Conservation (phyloP, 345 rosid species). For the Punica granatum region DNA sequence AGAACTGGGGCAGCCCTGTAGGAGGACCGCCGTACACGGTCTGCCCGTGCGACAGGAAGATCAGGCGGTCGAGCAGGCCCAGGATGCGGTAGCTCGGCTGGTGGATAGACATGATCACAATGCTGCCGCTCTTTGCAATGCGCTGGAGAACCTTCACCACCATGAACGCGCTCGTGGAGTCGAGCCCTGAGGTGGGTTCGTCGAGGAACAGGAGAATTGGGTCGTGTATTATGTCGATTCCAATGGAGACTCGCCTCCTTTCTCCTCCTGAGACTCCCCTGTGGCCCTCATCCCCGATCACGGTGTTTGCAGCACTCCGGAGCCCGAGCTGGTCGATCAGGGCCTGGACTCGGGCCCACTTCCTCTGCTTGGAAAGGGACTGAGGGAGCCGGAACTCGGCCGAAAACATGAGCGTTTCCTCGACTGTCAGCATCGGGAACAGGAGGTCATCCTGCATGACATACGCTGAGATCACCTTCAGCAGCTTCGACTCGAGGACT, state of each 20-base stretch:
- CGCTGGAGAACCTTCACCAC: slow-evolving; percentile 85
- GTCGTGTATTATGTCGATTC: slow-evolving; percentile 71
- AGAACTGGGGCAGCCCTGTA: slow-evolving; percentile 44
- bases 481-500: slow-evolving; percentile 53
- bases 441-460: slow-evolving; percentile 95
- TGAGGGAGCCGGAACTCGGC: slow-evolving; percentile 95
- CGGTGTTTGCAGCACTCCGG: slow-evolving; percentile 67
- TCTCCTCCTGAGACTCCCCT: slow-evolving; percentile 94
- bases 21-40: slow-evolving; percentile 74
- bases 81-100: slow-evolving; percentile 92
- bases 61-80: slow-evolving; percentile 56
- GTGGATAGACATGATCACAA: slow-evolving; percentile 88
- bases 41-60: slow-evolving; percentile 77
- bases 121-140: slow-evolving; percentile 83
- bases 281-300: slow-evolving; percentile 94
- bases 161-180: slow-evolving; percentile 91
- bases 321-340: slow-evolving; percentile 81
- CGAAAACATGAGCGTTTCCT: slow-evolving; percentile 88
- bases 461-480: slow-evolving; percentile 87
- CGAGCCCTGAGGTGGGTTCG: slow-evolving; percentile 92
- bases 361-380: slow-evolving; percentile 59
- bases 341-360: slow-evolving; percentile 73
- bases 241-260: slow-evolving; percentile 81
- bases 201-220: too few species aligned
- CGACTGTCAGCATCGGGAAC: slow-evolving; percentile 90